Conservation (phyloP, 2,329 filamentous ascomycete genomes). For the Cladosporium sp. region DNA sequence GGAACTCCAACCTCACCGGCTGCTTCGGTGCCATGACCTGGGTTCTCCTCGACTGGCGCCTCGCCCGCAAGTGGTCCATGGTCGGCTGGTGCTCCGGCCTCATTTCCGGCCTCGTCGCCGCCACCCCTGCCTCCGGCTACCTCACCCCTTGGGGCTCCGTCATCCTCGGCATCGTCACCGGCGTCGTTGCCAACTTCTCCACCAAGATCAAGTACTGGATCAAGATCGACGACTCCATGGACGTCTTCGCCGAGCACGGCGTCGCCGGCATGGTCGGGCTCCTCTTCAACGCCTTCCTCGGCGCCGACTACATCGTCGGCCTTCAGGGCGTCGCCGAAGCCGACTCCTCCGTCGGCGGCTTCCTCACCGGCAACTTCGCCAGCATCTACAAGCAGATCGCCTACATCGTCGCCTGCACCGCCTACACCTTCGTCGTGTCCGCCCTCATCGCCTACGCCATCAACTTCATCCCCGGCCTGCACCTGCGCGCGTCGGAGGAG, state of each 20-base stretch:
- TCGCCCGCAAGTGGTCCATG: constrained; percentile 91
- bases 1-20: constrained; percentile 92
- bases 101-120: constrained; percentile 81
- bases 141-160: constrained; percentile 62
- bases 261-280: constrained; percentile 78
- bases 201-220: constrained; percentile 78
- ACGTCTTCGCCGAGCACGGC: constrained; percentile 86
- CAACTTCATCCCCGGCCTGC: constrained; percentile 68
- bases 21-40: constrained; percentile 89
- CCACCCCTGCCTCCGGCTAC: constrained; percentile 76
- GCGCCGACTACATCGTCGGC: constrained; percentile 62
- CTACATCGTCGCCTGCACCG: constrained; percentile 61
- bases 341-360: constrained; percentile 63
- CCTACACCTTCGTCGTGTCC: constrained; percentile 68
- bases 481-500: constrained; percentile 73
- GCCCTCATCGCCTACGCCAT: constrained; percentile 67
- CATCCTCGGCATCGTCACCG: constrained; percentile 55
- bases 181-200: constrained; percentile 70
- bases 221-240: constrained; percentile 78
- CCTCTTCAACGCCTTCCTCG: constrained; percentile 68
- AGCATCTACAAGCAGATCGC: constrained; percentile 75
- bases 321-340: constrained; percentile 56
- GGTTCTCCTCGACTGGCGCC: constrained; percentile 91
- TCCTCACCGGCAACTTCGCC: constrained; percentile 67
- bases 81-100: constrained; percentile 88